Evolutionary conservation across 305 asterid species (phyloP).

Genomic region (Striga hermonthica): DNA sequence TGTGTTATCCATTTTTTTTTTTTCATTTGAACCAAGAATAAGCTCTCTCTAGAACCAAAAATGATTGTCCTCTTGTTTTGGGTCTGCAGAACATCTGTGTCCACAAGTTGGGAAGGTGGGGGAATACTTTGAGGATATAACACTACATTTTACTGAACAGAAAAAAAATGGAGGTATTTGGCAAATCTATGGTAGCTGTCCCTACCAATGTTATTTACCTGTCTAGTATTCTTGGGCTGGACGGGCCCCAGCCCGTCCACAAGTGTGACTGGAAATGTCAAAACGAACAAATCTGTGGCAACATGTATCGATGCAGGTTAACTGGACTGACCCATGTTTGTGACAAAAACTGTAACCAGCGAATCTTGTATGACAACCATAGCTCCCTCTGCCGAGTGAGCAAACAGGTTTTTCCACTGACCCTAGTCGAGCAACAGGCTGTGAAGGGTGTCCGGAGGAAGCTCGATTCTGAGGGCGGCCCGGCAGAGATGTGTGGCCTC

Average conservation of each 20-base stretch:
- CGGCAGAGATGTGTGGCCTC: constrained; percentile 58
- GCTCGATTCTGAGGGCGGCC: constrained; percentile 64
- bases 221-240: constrained; percentile 95
- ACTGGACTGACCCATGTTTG: constrained; percentile 89
- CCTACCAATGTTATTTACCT: constrained; percentile 83
- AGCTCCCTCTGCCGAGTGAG: constrained; percentile 90
- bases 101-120: constrained; percentile 32
- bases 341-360: constrained; percentile 96
- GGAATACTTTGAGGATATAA: constrained; percentile 30
- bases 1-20: no score
- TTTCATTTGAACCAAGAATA: not conserved
- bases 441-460: constrained; percentile 86
- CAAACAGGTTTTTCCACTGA: constrained; percentile 64
- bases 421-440: constrained; percentile 73
- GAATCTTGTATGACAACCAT: constrained; percentile 83
- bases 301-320: constrained; percentile 90
- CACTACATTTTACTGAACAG: constrained; percentile 24
- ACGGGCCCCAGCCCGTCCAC: constrained; percentile 91
- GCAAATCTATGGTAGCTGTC: constrained; percentile 74
- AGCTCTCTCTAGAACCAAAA: not conserved
- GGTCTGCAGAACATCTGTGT: constrained; percentile 62
- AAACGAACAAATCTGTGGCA: constrained; percentile 81
- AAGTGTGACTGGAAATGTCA: constrained; percentile 97
- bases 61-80: constrained; percentile 38
- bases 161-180: constrained; percentile 86